These are phyloP conservation scores for Blastocystis sp. DNA, from an alignment of 352 stramenopile genomes.

Conservation along the genomic window DNA sequence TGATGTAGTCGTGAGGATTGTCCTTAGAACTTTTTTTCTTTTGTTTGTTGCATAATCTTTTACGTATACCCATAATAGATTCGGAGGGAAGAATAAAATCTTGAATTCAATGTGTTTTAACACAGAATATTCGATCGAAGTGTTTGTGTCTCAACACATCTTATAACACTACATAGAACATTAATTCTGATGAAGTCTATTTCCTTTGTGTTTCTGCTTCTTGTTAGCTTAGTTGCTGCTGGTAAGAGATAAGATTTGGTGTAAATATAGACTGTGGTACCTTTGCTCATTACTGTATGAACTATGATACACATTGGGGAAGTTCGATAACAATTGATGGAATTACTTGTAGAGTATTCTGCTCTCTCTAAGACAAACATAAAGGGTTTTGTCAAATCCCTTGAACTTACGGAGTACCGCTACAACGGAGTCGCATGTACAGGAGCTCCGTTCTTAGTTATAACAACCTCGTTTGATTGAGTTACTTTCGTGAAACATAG, in stretches of 20 bases:
- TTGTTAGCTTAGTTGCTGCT: not conserved
- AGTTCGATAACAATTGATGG: not conserved
- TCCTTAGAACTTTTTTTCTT: constrained; percentile 46
- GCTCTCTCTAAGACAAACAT: constrained; percentile 1
- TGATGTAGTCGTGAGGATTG: not conserved
- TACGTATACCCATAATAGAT: not conserved
- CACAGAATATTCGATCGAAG: not conserved
- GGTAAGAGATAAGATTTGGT: not conserved
- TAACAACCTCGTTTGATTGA: not conserved
- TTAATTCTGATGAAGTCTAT: not conserved
- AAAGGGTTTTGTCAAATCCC: constrained; percentile 3
- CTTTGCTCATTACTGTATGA: constrained; percentile 13
- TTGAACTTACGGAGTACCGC: constrained; percentile 19
- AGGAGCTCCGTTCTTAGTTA: not conserved
- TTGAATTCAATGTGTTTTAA: not conserved
- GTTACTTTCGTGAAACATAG: not conserved
- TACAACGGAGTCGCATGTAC: not conserved
- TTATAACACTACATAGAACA: not conserved
- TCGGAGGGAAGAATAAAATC: not conserved
- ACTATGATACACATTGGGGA: constrained; percentile 13
- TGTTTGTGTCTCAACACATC: not conserved
- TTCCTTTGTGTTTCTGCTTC: not conserved
- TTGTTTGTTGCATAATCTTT: constrained; percentile 27
- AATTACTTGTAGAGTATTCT: not conserved
- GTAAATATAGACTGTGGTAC: not conserved